Evolutionary conservation across 1,139 yeast genomes (phyloP), one percentile per base, ranked within the genome.

Genomic region (Chernovozyma aurita): DNA sequence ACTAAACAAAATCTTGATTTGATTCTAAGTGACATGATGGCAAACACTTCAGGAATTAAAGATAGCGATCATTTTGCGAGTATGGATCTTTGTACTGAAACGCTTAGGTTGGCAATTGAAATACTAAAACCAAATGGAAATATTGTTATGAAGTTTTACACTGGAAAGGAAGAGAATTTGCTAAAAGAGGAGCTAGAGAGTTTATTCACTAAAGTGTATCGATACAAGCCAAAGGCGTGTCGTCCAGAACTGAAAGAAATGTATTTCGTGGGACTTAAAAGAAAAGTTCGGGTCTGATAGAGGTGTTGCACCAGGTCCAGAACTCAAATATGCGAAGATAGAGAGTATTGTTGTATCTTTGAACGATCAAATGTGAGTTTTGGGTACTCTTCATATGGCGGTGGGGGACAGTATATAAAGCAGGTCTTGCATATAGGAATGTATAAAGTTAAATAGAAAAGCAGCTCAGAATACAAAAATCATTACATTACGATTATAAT

Each of bases 21-120:
- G 18, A 61, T 70, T 1, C 36, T 70, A 32, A 69, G 75, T 44
- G 76, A 70, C 43, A 70, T 70, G 76, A 68, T 70, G 73, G 61
- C 63, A n/a, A 69, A 70, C 38, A 65, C 73, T 6, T 60, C 66
- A 3, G 76, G 76, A 1, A 58, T 62, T 22, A 64, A 65, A 36
- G 67, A 61, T 38, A 57, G 52, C 25, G 76, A 70, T 45, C 76
- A 70, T 46, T 55, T 52, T 32, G 73, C 70, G 14, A 69, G 72
- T 41, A 65, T 69, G 70, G 74, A 69, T 34, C 44, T 70, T 26
- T 69, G 75, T 42, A 60, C 60, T 27, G 71, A 67, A 0, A 70
- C 66, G 2, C 36, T 67, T 3, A 42, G 59, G 3, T 43, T 68
- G 18, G 50, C 69, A 1, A 45, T 56, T 31, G 42, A 46, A 6